These are phyloP conservation scores for Entelexis paramagnoliae DNA, from an alignment of 1,139 yeast species.

Conservation along the genomic window DNA sequence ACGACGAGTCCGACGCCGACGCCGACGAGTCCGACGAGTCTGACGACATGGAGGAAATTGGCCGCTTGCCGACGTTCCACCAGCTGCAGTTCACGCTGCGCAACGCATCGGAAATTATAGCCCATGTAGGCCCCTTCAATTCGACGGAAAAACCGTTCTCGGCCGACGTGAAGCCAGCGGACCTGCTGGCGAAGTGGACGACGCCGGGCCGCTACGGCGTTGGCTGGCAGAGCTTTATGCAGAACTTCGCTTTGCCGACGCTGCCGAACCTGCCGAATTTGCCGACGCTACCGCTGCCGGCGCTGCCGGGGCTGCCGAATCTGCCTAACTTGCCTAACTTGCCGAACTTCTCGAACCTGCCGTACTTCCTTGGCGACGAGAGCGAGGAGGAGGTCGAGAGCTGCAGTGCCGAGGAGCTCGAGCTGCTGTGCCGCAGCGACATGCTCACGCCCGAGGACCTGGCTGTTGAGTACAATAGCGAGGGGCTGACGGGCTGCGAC, in stretches of 20 bases:
- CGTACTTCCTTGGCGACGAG: slow-evolving; percentile 18
- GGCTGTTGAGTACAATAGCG: slow-evolving; percentile 38
- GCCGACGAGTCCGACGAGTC: slow-evolving; percentile 26
- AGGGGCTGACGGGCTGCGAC: slow-evolving; percentile 54
- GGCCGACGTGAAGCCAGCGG: slow-evolving; percentile 13
- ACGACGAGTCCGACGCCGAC: slow-evolving; percentile 20
- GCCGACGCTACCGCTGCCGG: slow-evolving; percentile 1
- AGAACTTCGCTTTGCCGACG: slow-evolving; percentile 13
- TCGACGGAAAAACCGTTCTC: not conserved
- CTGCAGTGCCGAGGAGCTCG: slow-evolving; percentile 8
- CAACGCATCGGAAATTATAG: slow-evolving; percentile 17
- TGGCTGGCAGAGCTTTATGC: slow-evolving; percentile 21
- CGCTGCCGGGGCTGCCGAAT: too few relatives aligned
- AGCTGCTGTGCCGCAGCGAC: slow-evolving; percentile 8
- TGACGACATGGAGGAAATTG: slow-evolving; percentile 30
- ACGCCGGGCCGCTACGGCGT: not conserved
- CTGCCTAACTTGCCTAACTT: not conserved
- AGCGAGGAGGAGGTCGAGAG: slow-evolving; percentile 10
- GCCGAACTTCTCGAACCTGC: not conserved
- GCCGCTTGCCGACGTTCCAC: slow-evolving; percentile 26
- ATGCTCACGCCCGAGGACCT: slow-evolving; percentile 30
- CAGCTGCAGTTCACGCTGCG: slow-evolving; percentile 21
- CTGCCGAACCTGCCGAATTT: not conserved
- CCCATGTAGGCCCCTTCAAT: slow-evolving; percentile 16
- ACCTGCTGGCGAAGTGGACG: slow-evolving; percentile 22